Evolutionary conservation across 2,329 filamentous ascomycete genomes (phyloP), one percentile per base, ranked within the genome.

Genomic region (Botrytis pseudocinerea): DNA sequence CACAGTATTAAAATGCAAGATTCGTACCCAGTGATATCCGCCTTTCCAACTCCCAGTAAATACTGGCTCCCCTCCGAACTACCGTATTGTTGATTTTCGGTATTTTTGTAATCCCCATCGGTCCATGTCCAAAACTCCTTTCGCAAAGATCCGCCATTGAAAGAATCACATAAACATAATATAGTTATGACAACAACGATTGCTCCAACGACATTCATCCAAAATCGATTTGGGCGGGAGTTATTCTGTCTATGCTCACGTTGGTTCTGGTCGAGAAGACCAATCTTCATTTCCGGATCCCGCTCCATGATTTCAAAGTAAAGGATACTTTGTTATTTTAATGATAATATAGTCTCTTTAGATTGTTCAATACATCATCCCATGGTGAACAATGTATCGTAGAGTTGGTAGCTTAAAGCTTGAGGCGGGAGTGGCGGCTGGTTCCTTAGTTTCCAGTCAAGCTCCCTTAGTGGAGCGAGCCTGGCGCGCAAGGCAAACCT

Each of bases 21-120:
- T 35, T 74, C 76, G 40, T 85, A 90, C 87, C 91, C 91, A 66
- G 91, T 93, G 77, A 93, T 91, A 80, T 93, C 91, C 18, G 88
- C 91, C 81, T 91, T 93, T 40, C 91, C 91, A 35, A 91, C 89
- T 35, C 91, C 91, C 32, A 93, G 82, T 12, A 92, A 81, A 78
- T 92, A 92, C 75, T 84, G 72, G 68, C 75, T 79, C 32, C 76
- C 75, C 25, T 73, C 75, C 10, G 59, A 73, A 48, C 62, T 74
- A 38, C 71, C 71, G 63, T 73, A 18, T 44, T 75, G 64, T 32
- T 66, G 66, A 51, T 66, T 65, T 7, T 63, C 51, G 28, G 48
- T 48, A 48, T 46, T 44, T 32, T 54, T n/a, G 28, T 61, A 28
- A 40, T 69, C 65, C 32, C 25, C 64, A 68, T 57, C 28, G 3